Evolutionary conservation across 352 stramenopile species (phyloP), one percentile per base, ranked within the genome.

Genomic region (Thraustochytrium sp.): DNA sequence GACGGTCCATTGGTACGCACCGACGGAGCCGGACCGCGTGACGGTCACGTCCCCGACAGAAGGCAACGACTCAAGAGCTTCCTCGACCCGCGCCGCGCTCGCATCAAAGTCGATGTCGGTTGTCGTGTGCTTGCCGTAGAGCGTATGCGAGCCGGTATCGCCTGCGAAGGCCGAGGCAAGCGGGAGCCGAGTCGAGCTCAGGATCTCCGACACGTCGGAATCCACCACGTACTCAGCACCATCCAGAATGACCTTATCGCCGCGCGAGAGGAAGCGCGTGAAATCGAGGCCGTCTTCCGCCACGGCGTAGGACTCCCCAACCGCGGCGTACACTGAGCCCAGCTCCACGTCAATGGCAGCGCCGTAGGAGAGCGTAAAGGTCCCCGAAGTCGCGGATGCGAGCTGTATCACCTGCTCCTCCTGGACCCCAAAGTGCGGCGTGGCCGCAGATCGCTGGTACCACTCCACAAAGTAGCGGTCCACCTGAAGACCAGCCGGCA

Each of bases 41-140:
- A 97, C 92, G 0, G 86, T 87, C 0, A 97, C 92, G 3, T 91
- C 84, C 2, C 89, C 92, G 3, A 97, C 76, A 2, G 91, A 93
- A 1, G 90, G 85, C 8, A 97, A 61, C 0, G 90, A 84, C 76
- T 97, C 90, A 0, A 97, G 87, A 0, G 91, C 90, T 0, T 87
- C 86, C 82, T 96, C 92, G 82, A 97, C 87, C 18, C 86, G 85
- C 2, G 82, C 86, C 26, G 88, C 88, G 3, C 84, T 90, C 0
- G 92, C 88, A 2, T 93, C 89, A n/a, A 86, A 88, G 2, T 88
- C 84, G 11, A 97, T 90, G 2, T 87, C 78, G 2, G 89, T 89
- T 0, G 92, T 94, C 21, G 89, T 90, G 16, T 89, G 84, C 2
- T 90, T 83, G 51, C 88, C 64, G 65, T 93, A 94, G 0, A 82